Conservation (phyloP, 2,329 filamentous ascomycete species). For the Alternaria conjuncta region DNA sequence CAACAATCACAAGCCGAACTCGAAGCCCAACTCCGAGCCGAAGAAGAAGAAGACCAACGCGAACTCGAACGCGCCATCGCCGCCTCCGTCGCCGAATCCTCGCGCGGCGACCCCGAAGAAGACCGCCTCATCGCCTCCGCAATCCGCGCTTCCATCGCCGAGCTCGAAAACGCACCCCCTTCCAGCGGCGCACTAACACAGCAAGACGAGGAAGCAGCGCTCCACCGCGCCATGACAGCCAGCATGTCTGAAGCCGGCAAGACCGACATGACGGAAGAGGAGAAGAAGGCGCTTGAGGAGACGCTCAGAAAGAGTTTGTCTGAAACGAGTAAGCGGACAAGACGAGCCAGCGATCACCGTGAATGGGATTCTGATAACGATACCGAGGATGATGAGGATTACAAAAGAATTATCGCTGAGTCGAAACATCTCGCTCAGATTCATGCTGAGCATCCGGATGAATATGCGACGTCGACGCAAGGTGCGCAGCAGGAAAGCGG, state of each 20-base stretch:
- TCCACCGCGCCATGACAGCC: conserved; percentile 59
- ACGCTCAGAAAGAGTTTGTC: conserved; percentile 54
- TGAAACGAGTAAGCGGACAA: conserved; percentile 42
- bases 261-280: conserved; percentile 38
- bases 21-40: conserved; percentile 28
- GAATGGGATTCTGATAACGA: conserved; percentile 39
- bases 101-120: conserved; percentile 70
- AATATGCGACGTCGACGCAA: conserved; percentile 16
- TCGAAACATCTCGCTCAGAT: conserved; percentile 40
- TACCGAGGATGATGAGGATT: conserved; percentile 46
- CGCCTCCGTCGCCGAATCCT: conserved; percentile 68
- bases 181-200: conserved; percentile 20
- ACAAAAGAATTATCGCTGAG: conserved; percentile 45
- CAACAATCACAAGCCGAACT: conserved; percentile 17
- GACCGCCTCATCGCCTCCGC: conserved; percentile 75
- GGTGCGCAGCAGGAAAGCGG: conserved; percentile 15
- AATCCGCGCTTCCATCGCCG: conserved; percentile 72
- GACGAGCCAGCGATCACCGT: conserved; percentile 23
- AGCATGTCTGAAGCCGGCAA: conserved; percentile 55
- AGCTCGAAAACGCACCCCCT: conserved; percentile 54
- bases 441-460: conserved; percentile 26
- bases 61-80: conserved; percentile 77
- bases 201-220: conserved; percentile 54
- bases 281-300: conserved; percentile 53
- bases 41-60: conserved; percentile 56